Conservation (phyloP, 2,329 filamentous ascomycete genomes). For the Triangularia setosa region DNA sequence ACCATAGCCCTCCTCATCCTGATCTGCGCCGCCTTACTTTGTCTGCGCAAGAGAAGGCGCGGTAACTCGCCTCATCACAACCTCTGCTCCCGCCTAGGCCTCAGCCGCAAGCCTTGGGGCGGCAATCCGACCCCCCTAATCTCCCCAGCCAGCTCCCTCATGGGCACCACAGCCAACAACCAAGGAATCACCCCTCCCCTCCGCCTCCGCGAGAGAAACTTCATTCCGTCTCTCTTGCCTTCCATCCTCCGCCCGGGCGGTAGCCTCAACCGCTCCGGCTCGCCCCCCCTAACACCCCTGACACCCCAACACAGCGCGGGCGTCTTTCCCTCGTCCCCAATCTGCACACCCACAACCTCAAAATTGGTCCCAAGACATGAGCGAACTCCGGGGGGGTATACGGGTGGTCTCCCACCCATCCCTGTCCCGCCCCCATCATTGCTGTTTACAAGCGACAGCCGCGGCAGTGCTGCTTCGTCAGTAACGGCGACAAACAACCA, state of each 20-base stretch:
- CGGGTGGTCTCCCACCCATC: background rate
- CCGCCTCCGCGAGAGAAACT: constrained; percentile 44
- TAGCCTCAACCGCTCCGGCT: constrained; percentile 22
- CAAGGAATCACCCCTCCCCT: constrained; percentile 42
- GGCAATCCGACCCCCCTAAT: constrained; percentile 42
- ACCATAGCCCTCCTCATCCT: constrained; percentile 38
- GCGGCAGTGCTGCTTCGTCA: constrained; percentile 20
- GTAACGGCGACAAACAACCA: constrained; percentile 7
- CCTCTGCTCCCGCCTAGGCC: constrained; percentile 25
- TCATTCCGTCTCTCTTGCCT: constrained; percentile 39
- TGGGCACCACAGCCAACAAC: constrained; percentile 17
- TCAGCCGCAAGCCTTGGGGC: constrained; percentile 26
- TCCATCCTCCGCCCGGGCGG: constrained; percentile 29
- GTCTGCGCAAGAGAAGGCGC: constrained; percentile 32
- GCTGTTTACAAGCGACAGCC: background rate
- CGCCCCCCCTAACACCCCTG: constrained; percentile 31
- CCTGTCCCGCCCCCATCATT: background rate
- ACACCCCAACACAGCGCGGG: constrained; percentile 16
- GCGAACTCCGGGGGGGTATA: constrained; percentile 17
- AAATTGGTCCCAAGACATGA: constrained; percentile 35
- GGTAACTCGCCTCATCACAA: constrained; percentile 21
- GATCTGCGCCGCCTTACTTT: constrained; percentile 35
- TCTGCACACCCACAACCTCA: constrained; percentile 35
- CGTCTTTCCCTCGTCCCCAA: constrained; percentile 37
- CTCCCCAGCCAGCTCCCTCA: constrained; percentile 34